These are phyloP conservation scores for Leishmania braziliensis DNA, from an alignment of 208 protist genomes.

Conservation along the genomic window DNA sequence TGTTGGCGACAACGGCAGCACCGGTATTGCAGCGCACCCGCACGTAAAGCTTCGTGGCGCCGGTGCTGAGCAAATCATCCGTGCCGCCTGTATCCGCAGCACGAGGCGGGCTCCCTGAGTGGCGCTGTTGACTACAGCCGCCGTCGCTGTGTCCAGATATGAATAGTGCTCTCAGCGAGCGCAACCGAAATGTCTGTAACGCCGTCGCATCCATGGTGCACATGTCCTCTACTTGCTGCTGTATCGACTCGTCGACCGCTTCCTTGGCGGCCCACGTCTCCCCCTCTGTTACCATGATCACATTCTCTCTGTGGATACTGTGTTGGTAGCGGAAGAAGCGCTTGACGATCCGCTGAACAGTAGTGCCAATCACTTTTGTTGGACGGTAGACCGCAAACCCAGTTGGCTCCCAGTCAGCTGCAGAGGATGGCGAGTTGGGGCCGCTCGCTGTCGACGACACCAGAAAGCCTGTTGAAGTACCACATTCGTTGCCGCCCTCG, in stretches of 20 bases:
- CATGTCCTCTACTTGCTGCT: conserved; percentile 65
- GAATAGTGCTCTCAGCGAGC: conserved; percentile 19
- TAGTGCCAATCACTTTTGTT: conserved; percentile 42
- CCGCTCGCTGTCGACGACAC: not conserved
- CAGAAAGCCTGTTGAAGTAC: not conserved
- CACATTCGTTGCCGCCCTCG: not conserved
- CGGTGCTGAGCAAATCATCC: conserved; percentile 26
- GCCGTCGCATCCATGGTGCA: conserved; percentile 47
- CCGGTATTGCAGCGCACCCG: conserved; percentile 13
- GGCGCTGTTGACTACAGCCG: not conserved
- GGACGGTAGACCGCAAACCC: conserved; percentile 31
- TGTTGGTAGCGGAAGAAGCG: conserved; percentile 66
- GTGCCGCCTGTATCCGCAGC: conserved; percentile 7
- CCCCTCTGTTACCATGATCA: conserved; percentile 63
- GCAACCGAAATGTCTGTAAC: conserved; percentile 37
- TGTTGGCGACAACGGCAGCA: not conserved
- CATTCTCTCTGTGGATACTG: conserved; percentile 54
- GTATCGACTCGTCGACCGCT: conserved; percentile 53
- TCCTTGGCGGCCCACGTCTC: conserved; percentile 74
- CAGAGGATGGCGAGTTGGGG: not conserved
- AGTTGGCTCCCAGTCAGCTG: conserved; percentile 6
- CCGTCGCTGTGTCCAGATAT: conserved; percentile 8
- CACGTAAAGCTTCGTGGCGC: conserved; percentile 45
- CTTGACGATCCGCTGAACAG: conserved; percentile 54
- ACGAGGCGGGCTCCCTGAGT: conserved; percentile 17